Conservation (phyloP, 805 yeast genomes). For the Yamadazyma sp. region DNA sequence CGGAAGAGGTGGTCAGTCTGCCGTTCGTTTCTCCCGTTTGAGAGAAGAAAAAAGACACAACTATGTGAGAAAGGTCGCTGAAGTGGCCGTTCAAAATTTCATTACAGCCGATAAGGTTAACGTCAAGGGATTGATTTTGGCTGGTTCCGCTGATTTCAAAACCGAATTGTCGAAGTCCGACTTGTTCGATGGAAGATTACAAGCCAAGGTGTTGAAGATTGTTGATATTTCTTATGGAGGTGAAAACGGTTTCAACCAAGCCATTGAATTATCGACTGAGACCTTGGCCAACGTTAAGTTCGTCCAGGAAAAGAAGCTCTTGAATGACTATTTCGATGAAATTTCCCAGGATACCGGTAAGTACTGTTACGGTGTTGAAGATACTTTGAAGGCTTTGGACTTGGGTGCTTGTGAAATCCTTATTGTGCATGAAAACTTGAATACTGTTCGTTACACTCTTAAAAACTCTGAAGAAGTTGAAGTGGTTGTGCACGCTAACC, state of each 20-base stretch:
- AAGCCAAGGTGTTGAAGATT: constrained; percentile 80
- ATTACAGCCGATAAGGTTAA: constrained; percentile 92
- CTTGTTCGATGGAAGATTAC: constrained; percentile 87
- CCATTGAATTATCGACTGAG: constrained; percentile 96
- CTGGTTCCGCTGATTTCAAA: constrained; percentile 99
- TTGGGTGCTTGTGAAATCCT: constrained; percentile 93
- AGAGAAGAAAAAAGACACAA: constrained; percentile 99
- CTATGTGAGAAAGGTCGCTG: constrained; percentile 97
- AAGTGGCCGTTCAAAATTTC: constrained; percentile 95
- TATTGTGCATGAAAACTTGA: constrained; percentile 91
- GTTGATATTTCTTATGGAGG: constrained; percentile 99
- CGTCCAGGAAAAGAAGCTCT: constrained; percentile 95
- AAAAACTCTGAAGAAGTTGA: constrained; percentile 81
- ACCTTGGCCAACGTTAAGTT: constrained; percentile 95
- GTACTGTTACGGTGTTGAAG: constrained; percentile 96
- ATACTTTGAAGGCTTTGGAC: constrained; percentile 93
- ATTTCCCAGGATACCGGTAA: constrained; percentile 96
- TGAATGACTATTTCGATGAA: constrained; percentile 91
- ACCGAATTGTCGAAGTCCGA: constrained; percentile 91
- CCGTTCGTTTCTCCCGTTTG: constrained; percentile 96
- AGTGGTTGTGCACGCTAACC: constrained; percentile 69
- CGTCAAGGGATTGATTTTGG: constrained; percentile 91
- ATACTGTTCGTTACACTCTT: constrained; percentile 76
- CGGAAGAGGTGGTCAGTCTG: constrained; percentile 99
- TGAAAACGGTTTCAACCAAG: constrained; percentile 99